Conservation (phyloP, 352 stramenopile genomes). For the Hyphochytrium catenoides region DNA sequence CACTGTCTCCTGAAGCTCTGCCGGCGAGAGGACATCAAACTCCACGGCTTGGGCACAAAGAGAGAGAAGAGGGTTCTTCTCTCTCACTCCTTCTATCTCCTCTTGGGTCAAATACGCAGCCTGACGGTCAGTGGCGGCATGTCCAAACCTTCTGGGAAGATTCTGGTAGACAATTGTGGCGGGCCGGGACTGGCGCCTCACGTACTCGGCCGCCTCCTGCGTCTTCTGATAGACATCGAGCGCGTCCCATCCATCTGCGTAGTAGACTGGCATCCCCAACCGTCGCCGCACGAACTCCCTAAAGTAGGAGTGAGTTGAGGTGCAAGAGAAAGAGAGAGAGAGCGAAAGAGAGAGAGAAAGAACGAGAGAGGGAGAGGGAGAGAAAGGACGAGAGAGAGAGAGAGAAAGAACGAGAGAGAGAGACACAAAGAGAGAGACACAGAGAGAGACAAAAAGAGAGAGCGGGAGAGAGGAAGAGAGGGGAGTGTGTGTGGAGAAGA, state of each 20-base stretch:
- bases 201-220: conserved; percentile 17
- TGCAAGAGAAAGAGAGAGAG: too few species aligned
- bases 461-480: too few species aligned
- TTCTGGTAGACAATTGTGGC: conserved; percentile 23
- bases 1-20: conserved; percentile 16
- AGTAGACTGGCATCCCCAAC: conserved; percentile 15
- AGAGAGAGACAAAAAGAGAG: too few species aligned
- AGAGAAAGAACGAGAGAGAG: too few species aligned
- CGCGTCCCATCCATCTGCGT: conserved; percentile 22
- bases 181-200: conserved; percentile 16
- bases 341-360: too few species aligned
- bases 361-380: too few species aligned
- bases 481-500: too few species aligned
- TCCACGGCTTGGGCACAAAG: conserved; percentile 5
- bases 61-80: conserved; percentile 6
- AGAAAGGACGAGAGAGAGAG: too few species aligned
- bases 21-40: conserved; percentile 8
- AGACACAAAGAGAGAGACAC: too few species aligned
- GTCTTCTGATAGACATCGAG: conserved; percentile 27
- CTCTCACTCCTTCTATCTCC: conserved; percentile 9
- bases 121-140: conserved; percentile 40
- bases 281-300: conserved; percentile 6
- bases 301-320: too few species aligned
- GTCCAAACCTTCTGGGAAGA: conserved; percentile 30
- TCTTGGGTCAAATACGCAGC: conserved; percentile 18